phyloP scores from a whole-genome alignment of 202 grass and related monocot species.

The Hordeum pubiflorum region DNA sequence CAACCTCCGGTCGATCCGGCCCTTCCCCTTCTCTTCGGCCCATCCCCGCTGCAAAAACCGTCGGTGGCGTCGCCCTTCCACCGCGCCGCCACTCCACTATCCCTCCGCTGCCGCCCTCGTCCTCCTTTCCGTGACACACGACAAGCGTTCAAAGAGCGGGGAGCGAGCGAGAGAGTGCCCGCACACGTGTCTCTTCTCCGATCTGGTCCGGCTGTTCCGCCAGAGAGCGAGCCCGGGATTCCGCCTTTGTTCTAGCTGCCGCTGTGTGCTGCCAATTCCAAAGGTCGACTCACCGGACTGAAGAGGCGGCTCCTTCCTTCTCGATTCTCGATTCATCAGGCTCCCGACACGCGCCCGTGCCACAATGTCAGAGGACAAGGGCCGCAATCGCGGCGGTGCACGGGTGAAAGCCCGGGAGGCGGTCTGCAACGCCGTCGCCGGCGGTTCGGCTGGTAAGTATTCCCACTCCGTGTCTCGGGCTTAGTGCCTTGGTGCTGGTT shows the following conservation, averaged over 20 bases:
- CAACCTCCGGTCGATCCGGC: not conserved
- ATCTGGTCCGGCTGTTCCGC: not conserved
- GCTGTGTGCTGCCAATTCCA: not conserved
- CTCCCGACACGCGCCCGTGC: not conserved
- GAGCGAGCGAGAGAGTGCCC: not conserved
- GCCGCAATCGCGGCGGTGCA: not conserved
- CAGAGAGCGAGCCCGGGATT: not conserved
- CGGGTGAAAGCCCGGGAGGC: slow-evolving; percentile 24
- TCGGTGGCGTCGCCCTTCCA: not conserved
- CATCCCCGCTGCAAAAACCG: not conserved
- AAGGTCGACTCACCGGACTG: not conserved
- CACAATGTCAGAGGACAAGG: slow-evolving; percentile 18
- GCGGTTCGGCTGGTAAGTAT: slow-evolving; percentile 45
- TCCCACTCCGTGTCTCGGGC: not conserved
- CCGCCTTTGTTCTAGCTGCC: not conserved
- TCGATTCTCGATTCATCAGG: not conserved
- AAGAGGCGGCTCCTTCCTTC: not conserved
- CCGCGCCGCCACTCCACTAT: not conserved
- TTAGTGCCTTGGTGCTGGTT: not conserved
- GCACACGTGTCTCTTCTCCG: not conserved
- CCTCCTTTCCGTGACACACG: too few relatives aligned
- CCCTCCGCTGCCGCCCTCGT: not conserved
- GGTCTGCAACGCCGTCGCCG: slow-evolving; percentile 40
- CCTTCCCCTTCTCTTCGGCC: not conserved
- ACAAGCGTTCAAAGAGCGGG: not conserved